Conservation (phyloP, 2,329 filamentous ascomycete species). For the Metarhizium sp. region DNA sequence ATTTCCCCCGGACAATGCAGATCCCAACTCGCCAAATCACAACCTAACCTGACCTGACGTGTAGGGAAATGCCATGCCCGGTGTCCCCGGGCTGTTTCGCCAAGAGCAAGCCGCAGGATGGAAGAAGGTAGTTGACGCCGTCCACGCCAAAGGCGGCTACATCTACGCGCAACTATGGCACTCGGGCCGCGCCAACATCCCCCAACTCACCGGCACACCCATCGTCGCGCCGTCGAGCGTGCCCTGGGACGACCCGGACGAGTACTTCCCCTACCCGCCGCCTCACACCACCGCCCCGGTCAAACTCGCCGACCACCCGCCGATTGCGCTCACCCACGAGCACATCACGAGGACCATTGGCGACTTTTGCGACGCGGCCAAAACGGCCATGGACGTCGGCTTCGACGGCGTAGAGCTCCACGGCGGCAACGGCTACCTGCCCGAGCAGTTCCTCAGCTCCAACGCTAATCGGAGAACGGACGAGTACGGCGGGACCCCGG, state of each 20-base stretch:
- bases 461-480: slow-evolving; percentile 27
- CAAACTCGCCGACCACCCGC: slow-evolving; percentile 22
- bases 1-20: background rate
- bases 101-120: slow-evolving; percentile 46
- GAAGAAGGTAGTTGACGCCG: slow-evolving; percentile 48
- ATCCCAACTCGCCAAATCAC: no score
- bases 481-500: slow-evolving; percentile 22
- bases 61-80: slow-evolving; percentile 24
- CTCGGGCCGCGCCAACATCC: slow-evolving; percentile 28
- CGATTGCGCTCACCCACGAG: slow-evolving; percentile 26
- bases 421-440: slow-evolving; percentile 29
- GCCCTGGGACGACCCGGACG: slow-evolving; percentile 34
- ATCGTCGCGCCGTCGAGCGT: slow-evolving; percentile 30
- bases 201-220: slow-evolving; percentile 24
- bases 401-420: slow-evolving; percentile 37
- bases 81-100: slow-evolving; percentile 49
- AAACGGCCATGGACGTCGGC: slow-evolving; percentile 41
- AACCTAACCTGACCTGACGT: no score
- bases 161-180: slow-evolving; percentile 54
- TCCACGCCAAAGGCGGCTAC: slow-evolving; percentile 50
- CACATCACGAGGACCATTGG: slow-evolving; percentile 28
- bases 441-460: slow-evolving; percentile 28
- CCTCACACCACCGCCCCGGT: slow-evolving; percentile 26
- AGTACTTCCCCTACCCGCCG: slow-evolving; percentile 26
- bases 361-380: slow-evolving; percentile 21